phyloP scores from a whole-genome alignment of 306 rosid genomes.

The Delonix regia region DNA sequence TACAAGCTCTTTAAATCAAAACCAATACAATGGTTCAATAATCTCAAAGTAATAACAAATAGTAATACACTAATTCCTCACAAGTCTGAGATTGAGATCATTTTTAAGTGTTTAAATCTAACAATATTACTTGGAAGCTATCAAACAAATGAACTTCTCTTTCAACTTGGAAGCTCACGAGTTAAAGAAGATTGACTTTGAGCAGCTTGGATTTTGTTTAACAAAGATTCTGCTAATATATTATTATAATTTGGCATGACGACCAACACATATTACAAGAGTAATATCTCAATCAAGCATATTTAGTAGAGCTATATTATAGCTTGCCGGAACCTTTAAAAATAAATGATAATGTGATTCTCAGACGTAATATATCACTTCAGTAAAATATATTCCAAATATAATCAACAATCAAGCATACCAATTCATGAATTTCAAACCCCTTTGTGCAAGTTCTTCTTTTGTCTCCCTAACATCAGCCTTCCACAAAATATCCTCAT shows the following conservation, averaged over 20 bases:
- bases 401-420: slow-evolving; percentile 40
- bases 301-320: slow-evolving; percentile 11
- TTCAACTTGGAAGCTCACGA: slow-evolving; percentile 33
- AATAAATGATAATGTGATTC: not conserved
- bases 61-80: slow-evolving; percentile 8
- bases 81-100: not conserved
- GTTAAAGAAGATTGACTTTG: slow-evolving; percentile 1
- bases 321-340: not conserved
- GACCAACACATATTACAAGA: not conserved
- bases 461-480: slow-evolving; percentile 78
- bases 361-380: slow-evolving; percentile 16
- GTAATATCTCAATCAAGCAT: not conserved
- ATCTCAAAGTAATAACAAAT: slow-evolving; percentile 1
- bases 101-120: not conserved
- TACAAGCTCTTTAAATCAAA: not conserved
- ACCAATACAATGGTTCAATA: not conserved
- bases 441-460: slow-evolving; percentile 81
- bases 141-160: slow-evolving; percentile 21
- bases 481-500: slow-evolving; percentile 82
- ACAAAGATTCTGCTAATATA: not conserved
- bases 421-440: slow-evolving; percentile 81
- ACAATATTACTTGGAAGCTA: slow-evolving; percentile 10
- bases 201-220: slow-evolving; percentile 23
- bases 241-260: not conserved
- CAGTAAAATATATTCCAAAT: slow-evolving; percentile 3